Percentiles rank a stretch among this genome's conserved stretches.
Evolutionary conservation across 345 rosid genomes (phyloP).

Genomic region (Theobroma cacao): DNA sequence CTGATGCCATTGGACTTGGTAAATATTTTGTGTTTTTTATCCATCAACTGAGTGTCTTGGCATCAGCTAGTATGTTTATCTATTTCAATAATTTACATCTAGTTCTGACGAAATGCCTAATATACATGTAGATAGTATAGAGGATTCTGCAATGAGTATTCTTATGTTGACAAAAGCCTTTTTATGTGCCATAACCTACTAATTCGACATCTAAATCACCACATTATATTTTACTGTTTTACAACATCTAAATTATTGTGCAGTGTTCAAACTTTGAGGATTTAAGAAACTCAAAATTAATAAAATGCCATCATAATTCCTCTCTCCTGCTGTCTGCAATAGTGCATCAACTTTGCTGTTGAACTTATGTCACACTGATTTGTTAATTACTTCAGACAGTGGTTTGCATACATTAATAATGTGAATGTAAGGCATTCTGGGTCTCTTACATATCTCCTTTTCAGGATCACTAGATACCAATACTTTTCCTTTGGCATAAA

Average conservation of each 20-base stretch:
- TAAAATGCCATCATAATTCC: not conserved
- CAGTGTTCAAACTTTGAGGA: not conserved
- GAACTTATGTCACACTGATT: no score
- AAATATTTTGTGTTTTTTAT: not conserved
- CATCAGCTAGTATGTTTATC: not conserved
- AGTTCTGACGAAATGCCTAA: not conserved
- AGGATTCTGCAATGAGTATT: not conserved
- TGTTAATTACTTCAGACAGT: no score
- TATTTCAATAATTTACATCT: not conserved
- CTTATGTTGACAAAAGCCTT: not conserved
- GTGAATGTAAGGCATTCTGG: not conserved
- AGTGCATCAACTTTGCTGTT: no score
- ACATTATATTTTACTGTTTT: not conserved
- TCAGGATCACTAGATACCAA: not conserved
- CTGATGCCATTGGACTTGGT: conserved; percentile 76
- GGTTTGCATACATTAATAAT: not conserved
- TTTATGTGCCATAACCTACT: not conserved
- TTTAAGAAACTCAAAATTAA: not conserved
- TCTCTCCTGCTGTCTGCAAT: not conserved
- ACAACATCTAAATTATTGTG: not conserved
- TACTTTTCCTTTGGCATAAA: not conserved
- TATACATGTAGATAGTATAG: not conserved
- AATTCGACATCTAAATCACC: not conserved
- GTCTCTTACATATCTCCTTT: not conserved
- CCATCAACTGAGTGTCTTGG: not conserved